Conservation (phyloP, 1,284 basidiomycete genomes). For the Flammula alnicola region DNA sequence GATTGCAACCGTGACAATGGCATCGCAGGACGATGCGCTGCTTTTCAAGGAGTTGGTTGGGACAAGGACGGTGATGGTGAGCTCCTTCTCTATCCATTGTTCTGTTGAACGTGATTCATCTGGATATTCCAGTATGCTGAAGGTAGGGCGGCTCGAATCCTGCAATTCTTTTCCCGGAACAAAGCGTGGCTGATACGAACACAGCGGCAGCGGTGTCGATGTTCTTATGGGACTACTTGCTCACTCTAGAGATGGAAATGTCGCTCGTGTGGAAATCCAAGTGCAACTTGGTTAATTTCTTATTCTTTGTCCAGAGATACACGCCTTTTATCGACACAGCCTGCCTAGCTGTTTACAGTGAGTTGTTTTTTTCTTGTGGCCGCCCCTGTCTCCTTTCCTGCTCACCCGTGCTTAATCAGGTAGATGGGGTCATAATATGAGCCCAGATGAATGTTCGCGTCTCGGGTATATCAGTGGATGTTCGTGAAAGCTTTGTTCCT, state of each 20-base stretch:
- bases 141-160: background rate
- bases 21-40: background rate
- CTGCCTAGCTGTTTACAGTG: background rate
- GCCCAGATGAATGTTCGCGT: too few species aligned
- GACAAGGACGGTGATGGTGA: background rate
- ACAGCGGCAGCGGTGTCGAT: background rate
- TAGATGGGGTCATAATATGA: too few species aligned
- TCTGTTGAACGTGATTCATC: background rate
- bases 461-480: too few species aligned
- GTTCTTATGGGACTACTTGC: slow-evolving; percentile 2
- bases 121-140: background rate
- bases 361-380: background rate
- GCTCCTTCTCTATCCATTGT: background rate
- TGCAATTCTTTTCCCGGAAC: background rate
- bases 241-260: slow-evolving; percentile 3
- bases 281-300: background rate
- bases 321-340: slow-evolving; percentile 1
- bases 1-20: too few species aligned
- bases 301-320: slow-evolving; percentile 4
- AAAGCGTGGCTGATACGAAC: background rate
- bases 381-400: too few species aligned
- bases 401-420: too few species aligned
- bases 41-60: background rate
- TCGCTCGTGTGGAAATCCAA: background rate
- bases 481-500: too few species aligned